phyloP scores from a whole-genome alignment of 192 early-diverging fungal genomes.

The Coemansia sp. region DNA sequence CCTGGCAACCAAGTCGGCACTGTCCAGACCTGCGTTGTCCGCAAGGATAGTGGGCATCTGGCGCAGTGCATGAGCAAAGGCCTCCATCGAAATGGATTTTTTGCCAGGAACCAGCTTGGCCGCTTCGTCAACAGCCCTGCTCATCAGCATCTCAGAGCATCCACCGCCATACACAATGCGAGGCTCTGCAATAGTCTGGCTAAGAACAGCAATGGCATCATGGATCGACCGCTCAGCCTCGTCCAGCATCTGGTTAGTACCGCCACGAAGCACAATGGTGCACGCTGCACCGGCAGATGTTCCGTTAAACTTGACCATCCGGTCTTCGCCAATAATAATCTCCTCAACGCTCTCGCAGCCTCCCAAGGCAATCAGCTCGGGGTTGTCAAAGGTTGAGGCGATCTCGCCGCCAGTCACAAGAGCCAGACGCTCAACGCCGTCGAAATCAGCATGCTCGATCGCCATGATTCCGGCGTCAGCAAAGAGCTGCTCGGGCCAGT shows the following conservation, averaged over 20 bases:
- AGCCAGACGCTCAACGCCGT: slow-evolving; percentile 95
- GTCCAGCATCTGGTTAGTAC: slow-evolving; percentile 92
- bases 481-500: slow-evolving; percentile 99
- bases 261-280: slow-evolving; percentile 96
- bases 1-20: slow-evolving; percentile 87
- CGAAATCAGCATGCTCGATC: slow-evolving; percentile 99
- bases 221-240: slow-evolving; percentile 97
- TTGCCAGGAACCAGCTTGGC: slow-evolving; percentile 93
- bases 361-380: slow-evolving; percentile 93
- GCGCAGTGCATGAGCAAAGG: slow-evolving; percentile 91
- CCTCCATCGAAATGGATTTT: slow-evolving; percentile 91
- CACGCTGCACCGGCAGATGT: slow-evolving; percentile 95
- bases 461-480: slow-evolving; percentile 96
- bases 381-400: slow-evolving; percentile 97
- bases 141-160: slow-evolving; percentile 97
- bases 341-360: slow-evolving; percentile 97
- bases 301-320: slow-evolving; percentile 95
- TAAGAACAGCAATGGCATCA: slow-evolving; percentile 93
- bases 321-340: slow-evolving; percentile 98
- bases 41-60: slow-evolving; percentile 97
- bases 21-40: slow-evolving; percentile 97
- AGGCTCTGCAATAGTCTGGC: slow-evolving; percentile 93
- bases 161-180: slow-evolving; percentile 94
- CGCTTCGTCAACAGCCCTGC: slow-evolving; percentile 92
- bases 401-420: slow-evolving; percentile 99